Conservation (phyloP, 345 rosid species). For the Heritiera fomes region DNA sequence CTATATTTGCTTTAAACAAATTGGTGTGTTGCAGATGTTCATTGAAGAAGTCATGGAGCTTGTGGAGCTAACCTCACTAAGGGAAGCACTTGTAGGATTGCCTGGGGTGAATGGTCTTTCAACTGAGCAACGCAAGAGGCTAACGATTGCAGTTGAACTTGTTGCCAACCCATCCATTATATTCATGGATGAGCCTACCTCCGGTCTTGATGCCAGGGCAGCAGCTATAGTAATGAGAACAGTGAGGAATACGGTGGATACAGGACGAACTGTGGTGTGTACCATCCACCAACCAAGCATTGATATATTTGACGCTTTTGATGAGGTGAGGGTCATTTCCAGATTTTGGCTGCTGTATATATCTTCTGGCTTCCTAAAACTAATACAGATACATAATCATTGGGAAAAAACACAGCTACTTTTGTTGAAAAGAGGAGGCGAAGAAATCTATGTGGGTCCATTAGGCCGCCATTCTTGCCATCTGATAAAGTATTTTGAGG, state of each 20-base stretch:
- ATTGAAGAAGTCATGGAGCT: constrained; percentile 79
- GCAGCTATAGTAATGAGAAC: constrained; percentile 84
- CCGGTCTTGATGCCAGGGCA: constrained; percentile 76
- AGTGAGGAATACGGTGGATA: constrained; percentile 67
- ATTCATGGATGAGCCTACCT: constrained; percentile 80
- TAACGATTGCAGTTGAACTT: constrained; percentile 70
- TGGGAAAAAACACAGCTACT: constrained; percentile 33
- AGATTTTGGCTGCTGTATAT: not conserved
- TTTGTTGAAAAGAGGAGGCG: constrained; percentile 57
- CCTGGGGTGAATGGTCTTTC: constrained; percentile 65
- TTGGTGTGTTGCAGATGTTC: constrained; percentile 47
- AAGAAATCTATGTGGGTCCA: constrained; percentile 65
- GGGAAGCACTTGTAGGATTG: constrained; percentile 60
- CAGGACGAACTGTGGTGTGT: constrained; percentile 72
- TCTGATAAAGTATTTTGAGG: constrained; percentile 63
- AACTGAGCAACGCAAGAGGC: constrained; percentile 64
- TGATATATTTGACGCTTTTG: constrained; percentile 68
- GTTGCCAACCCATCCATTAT: constrained; percentile 74
- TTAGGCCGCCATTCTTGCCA: constrained; percentile 54
- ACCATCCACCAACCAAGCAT: constrained; percentile 81
- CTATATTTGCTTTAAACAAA: not conserved
- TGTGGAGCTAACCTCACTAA: constrained; percentile 52
- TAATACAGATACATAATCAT: not conserved
- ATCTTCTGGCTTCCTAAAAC: constrained; percentile 6
- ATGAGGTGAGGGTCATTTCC: constrained; percentile 44